These are phyloP conservation scores for Scenedesmus sp. DNA, from an alignment of 163 green algal species.

Conservation along the genomic window DNA sequence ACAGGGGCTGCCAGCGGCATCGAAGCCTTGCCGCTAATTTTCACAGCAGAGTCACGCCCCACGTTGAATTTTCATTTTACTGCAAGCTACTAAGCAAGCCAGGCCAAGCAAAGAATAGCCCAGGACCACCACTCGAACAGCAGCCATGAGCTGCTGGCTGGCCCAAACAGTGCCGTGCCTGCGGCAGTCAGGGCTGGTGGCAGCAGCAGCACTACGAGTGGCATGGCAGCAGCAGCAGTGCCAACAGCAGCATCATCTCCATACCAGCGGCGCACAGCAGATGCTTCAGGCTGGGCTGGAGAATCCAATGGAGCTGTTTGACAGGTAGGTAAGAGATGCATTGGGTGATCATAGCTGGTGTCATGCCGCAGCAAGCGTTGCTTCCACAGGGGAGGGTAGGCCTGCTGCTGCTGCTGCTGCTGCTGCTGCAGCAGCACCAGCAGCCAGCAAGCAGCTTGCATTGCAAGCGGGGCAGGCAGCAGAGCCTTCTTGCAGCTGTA, in stretches of 20 bases:
- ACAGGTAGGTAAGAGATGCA: slow-evolving; percentile 26
- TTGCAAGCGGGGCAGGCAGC: neutral
- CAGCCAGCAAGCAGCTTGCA: neutral
- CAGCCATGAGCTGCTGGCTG: neutral
- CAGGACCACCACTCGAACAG: neutral
- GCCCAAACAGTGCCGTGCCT: neutral
- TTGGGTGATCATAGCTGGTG: neutral
- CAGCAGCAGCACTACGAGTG: slow-evolving; percentile 13
- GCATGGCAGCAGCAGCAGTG: slow-evolving; percentile 20
- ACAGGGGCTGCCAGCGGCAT: no score
- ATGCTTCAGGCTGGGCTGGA: neutral
- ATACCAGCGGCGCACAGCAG: neutral
- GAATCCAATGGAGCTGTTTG: slow-evolving; percentile 57
- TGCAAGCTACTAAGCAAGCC: no score
- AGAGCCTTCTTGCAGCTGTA: neutral
- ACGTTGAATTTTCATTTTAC: no score
- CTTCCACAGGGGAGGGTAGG: neutral
- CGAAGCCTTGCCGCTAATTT: no score
- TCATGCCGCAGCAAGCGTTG: no score
- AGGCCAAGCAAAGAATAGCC: no score
- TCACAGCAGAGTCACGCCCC: no score
- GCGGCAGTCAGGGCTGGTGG: neutral
- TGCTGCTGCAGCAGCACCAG: no score
- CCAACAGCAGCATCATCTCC: neutral
- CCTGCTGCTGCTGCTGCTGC: neutral